Conservation (phyloP, 805 yeast species). For the Candida awuae region DNA sequence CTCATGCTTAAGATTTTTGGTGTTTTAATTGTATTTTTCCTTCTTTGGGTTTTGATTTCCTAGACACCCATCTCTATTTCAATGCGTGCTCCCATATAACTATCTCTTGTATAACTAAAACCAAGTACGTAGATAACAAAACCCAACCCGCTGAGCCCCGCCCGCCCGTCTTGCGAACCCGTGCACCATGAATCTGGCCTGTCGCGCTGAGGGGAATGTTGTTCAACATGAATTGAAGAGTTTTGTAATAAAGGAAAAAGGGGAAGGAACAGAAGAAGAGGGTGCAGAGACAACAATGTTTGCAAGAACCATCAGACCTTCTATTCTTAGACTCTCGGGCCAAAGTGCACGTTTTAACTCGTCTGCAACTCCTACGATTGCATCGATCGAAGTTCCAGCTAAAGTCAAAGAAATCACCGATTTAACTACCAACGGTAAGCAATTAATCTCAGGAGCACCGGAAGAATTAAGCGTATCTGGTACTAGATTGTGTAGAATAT, state of each 20-base stretch:
- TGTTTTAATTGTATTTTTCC: slow-evolving; percentile 65
- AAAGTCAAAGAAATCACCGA: slow-evolving; percentile 16
- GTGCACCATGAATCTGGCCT: too few species aligned
- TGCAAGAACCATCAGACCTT: slow-evolving; percentile 4
- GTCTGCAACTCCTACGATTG: slow-evolving; percentile 9
- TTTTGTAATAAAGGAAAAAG: too few species aligned
- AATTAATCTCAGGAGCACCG: slow-evolving; percentile 73
- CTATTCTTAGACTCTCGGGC: background rate
- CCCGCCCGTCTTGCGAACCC: too few species aligned
- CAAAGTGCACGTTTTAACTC: slow-evolving; percentile 10
- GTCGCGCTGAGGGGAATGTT: too few species aligned
- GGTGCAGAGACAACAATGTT: slow-evolving; percentile 4
- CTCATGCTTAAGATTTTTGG: slow-evolving; percentile 85
- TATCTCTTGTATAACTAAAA: too few species aligned
- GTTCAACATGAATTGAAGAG: too few species aligned
- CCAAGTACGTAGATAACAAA: too few species aligned
- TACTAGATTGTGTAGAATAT: slow-evolving; percentile 64
- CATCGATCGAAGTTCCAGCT: slow-evolving; percentile 12
- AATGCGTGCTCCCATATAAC: too few species aligned
- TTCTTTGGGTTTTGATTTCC: slow-evolving; percentile 73
- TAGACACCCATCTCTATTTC: background rate
- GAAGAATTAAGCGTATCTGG: slow-evolving; percentile 43
- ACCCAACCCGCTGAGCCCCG: too few species aligned
- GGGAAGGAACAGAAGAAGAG: too few species aligned
- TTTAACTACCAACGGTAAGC: slow-evolving; percentile 32